Base-by-base conservation (phyloP, 352 stramenopile genomes). In the Phytophthora constricta region DNA sequence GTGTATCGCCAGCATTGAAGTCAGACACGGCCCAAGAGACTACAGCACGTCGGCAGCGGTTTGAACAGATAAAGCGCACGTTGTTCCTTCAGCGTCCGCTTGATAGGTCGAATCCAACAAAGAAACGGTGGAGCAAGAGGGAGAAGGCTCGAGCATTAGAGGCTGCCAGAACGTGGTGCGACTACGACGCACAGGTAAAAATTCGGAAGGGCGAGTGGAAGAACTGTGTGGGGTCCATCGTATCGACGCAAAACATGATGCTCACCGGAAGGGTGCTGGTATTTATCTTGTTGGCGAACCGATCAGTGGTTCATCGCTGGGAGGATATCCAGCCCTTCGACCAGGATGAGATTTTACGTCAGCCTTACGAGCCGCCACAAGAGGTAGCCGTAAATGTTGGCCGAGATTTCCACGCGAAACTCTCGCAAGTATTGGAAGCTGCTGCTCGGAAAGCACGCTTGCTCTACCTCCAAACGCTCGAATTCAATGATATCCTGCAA, bases 221-320 rank as follows among this genome's bases (percentile, higher is more conserved):
- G 25, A 53, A 76, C 22, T 68, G 63, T 16, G 39, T 87, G 5
- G 85, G 72, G 1, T 74, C 65, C 5, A 79, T 91, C 42, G 61
- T 93, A 5, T 93, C 85, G 45, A 87, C 81, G 8, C 77, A 90
- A 37, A 88, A 90, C 58, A 39, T 93, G 50, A 75, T 90, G 41
- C 67, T 72, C 1, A 90, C 77, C 4, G 83, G 81, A 16, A 77
- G 71, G 20, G 78, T 93, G 17, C 31, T 91, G 17, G 79, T 93
- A 19, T 93, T 91, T 48, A 52, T 91, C 7, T 64, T 70, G 8
- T 48, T 78, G 5, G 77, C 83, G 11, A 87, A 90, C 52, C 76
- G 64, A 4, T 73, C 80, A n/a, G 78, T 80, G 5, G 85, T 91
- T 27, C 58, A 89, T 26, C 77, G 73, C 37, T 91, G 71, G 73